Evolutionary conservation across 2,329 filamentous ascomycete genomes (phyloP).

Genomic region (Penicillium griseofulvum): DNA sequence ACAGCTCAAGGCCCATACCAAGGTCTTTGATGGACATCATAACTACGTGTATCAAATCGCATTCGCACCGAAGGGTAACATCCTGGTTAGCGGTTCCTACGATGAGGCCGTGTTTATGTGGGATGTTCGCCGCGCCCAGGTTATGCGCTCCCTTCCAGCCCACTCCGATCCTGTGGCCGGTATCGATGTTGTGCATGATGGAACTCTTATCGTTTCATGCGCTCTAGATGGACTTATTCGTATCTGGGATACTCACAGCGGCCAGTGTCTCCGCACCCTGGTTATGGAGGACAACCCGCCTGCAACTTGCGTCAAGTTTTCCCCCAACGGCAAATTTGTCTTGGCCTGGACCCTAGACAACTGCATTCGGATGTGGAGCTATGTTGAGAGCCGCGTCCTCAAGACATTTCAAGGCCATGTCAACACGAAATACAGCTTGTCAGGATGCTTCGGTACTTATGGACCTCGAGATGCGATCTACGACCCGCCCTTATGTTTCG

Average conservation of each 20-base stretch:
- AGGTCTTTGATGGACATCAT: conserved; percentile 77
- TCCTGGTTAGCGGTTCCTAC: conserved; percentile 90
- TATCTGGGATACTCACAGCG: conserved; percentile 93
- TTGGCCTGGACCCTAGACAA: conserved; percentile 89
- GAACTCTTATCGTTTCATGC: conserved; percentile 87
- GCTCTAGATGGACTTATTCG: conserved; percentile 88
- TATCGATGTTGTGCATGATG: conserved; percentile 89
- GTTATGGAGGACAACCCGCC: conserved; percentile 95
- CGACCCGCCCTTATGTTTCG: conserved; percentile 50
- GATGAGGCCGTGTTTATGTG: conserved; percentile 96
- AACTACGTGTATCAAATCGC: conserved; percentile 94
- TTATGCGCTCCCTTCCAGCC: conserved; percentile 88
- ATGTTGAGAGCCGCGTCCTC: conserved; percentile 82
- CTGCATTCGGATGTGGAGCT: conserved; percentile 90
- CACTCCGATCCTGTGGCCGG: conserved; percentile 93
- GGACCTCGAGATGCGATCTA: conserved; percentile 41
- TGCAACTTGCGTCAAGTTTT: conserved; percentile 85
- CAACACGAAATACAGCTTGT: conserved; percentile 82
- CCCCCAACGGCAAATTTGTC: conserved; percentile 89
- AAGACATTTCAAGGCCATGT: conserved; percentile 96
- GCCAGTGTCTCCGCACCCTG: conserved; percentile 89
- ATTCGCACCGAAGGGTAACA: conserved; percentile 97
- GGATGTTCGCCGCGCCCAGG: conserved; percentile 83
- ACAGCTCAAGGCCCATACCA: conserved; percentile 56
- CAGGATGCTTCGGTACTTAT: conserved; percentile 75